phyloP scores from a whole-genome alignment of 2,329 filamentous ascomycete species.

The Emericellopsis atlantica region DNA sequence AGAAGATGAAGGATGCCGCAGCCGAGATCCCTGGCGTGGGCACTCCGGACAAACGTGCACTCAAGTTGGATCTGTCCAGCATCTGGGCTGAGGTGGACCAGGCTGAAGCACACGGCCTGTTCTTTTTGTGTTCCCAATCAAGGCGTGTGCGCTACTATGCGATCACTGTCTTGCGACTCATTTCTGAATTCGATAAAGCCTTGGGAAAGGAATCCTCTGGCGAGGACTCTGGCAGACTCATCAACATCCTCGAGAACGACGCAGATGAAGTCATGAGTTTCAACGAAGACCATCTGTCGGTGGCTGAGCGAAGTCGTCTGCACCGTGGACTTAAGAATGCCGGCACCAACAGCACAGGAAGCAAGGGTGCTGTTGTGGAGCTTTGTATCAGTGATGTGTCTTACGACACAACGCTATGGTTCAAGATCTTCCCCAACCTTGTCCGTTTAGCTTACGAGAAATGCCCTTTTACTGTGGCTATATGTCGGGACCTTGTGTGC shows the following conservation, averaged over 20 bases:
- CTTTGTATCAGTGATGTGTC: conserved; percentile 91
- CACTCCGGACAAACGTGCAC: conserved; percentile 53
- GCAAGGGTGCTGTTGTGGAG: conserved; percentile 78
- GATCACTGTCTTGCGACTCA: conserved; percentile 80
- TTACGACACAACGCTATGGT: conserved; percentile 92
- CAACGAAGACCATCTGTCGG: conserved; percentile 80
- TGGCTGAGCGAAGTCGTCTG: conserved; percentile 83
- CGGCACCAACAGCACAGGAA: conserved; percentile 60
- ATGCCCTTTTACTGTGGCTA: conserved; percentile 81
- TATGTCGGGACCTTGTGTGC: conserved; percentile 85
- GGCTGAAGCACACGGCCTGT: conserved; percentile 89
- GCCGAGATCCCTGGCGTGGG: conserved; percentile 51
- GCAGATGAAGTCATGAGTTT: conserved; percentile 82
- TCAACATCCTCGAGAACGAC: conserved; percentile 84
- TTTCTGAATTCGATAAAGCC: conserved; percentile 86
- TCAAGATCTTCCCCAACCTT: conserved; percentile 94
- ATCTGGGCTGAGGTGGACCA: conserved; percentile 92
- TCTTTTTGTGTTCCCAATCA: conserved; percentile 95
- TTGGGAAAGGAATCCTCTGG: conserved; percentile 57
- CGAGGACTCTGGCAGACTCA: conserved; percentile 60
- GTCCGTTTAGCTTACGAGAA: conserved; percentile 82
- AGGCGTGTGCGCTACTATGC: conserved; percentile 79
- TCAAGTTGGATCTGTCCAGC: conserved; percentile 74
- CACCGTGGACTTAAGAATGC: conserved; percentile 81
- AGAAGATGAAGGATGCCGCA: conserved; percentile 65